Evolutionary conservation across 2,329 filamentous ascomycete species (phyloP).

Genomic region (Elsinoe fawcettii): DNA sequence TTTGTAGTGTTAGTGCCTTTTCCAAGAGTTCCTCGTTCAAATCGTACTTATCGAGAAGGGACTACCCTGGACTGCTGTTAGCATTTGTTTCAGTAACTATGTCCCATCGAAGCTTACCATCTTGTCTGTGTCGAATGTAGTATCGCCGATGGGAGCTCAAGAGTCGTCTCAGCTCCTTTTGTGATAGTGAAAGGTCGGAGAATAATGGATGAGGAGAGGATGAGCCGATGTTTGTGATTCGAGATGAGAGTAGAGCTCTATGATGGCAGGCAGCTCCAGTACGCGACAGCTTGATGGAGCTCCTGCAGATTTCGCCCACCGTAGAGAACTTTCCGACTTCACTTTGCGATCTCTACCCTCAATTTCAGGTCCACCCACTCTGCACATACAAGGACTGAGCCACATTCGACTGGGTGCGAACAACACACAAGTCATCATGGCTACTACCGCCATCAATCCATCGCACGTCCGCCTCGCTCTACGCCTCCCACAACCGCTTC

Average conservation of each 20-base stretch:
- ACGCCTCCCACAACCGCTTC: slow-evolving; percentile 66
- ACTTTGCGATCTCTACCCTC: background rate
- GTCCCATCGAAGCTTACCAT: slow-evolving; percentile 31
- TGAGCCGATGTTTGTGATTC: background rate
- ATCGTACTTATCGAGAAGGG: slow-evolving; percentile 64
- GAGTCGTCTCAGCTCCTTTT: too few species aligned
- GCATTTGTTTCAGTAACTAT: background rate
- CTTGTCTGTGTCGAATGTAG: slow-evolving; percentile 14
- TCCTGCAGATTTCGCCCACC: background rate
- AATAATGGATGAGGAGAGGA: background rate
- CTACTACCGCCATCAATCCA: slow-evolving; percentile 17
- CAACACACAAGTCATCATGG: background rate
- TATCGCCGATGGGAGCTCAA: too few species aligned
- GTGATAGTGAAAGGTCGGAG: background rate
- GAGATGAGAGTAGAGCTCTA: slow-evolving; percentile 8
- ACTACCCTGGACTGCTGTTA: too few species aligned
- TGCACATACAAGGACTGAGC: too few species aligned
- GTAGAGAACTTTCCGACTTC: slow-evolving; percentile 4
- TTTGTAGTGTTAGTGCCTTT: too few species aligned
- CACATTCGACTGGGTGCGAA: too few species aligned
- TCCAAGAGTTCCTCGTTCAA: too few species aligned
- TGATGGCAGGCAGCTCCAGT: slow-evolving; percentile 16
- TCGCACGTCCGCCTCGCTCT: slow-evolving; percentile 47
- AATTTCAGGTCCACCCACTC: too few species aligned
- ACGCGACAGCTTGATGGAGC: slow-evolving; percentile 14